Evolutionary conservation across 2,329 filamentous ascomycete species (phyloP).

Genomic region (Sporothrix schenckii): DNA sequence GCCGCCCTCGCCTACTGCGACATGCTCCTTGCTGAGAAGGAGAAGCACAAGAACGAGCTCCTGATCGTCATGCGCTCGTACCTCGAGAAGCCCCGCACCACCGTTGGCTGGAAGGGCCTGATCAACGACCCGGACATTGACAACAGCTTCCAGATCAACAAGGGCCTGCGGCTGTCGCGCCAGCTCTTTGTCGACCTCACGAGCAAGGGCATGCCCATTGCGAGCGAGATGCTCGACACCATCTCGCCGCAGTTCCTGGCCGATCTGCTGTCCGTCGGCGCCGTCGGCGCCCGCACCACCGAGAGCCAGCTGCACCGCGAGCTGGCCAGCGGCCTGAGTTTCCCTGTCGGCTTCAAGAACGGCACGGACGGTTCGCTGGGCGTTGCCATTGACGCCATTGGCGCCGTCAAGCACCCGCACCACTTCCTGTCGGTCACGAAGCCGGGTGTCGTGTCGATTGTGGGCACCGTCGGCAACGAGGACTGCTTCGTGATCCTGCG

Average conservation of each 20-base stretch:
- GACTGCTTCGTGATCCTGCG: slow-evolving; percentile 97
- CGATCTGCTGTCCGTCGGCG: slow-evolving; percentile 87
- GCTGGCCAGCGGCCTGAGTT: slow-evolving; percentile 87
- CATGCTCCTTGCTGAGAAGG: slow-evolving; percentile 75
- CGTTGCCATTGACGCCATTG: slow-evolving; percentile 94
- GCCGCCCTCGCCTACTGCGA: slow-evolving; percentile 93
- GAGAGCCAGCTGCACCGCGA: slow-evolving; percentile 96
- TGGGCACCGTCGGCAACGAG: slow-evolving; percentile 90
- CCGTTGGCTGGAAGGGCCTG: slow-evolving; percentile 97
- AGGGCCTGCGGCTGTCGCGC: slow-evolving; percentile 82
- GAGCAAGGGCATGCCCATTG: slow-evolving; percentile 89
- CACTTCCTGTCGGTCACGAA: slow-evolving; percentile 98
- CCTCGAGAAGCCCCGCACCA: slow-evolving; percentile 97
- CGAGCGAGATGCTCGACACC: slow-evolving; percentile 96
- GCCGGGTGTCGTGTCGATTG: slow-evolving; percentile 91
- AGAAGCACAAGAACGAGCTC: slow-evolving; percentile 86
- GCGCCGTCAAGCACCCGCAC: slow-evolving; percentile 86
- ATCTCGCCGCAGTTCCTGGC: slow-evolving; percentile 97
- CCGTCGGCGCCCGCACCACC: slow-evolving; percentile 93
- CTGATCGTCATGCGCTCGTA: slow-evolving; percentile 97
- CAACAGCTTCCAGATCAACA: slow-evolving; percentile 99
- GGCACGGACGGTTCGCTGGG: slow-evolving; percentile 89
- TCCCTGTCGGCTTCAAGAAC: slow-evolving; percentile 99
- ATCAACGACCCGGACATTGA: slow-evolving; percentile 99
- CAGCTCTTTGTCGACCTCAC: slow-evolving; percentile 94